Conservation (phyloP, 2,329 filamentous ascomycete species). For the Camillea tinctor region DNA sequence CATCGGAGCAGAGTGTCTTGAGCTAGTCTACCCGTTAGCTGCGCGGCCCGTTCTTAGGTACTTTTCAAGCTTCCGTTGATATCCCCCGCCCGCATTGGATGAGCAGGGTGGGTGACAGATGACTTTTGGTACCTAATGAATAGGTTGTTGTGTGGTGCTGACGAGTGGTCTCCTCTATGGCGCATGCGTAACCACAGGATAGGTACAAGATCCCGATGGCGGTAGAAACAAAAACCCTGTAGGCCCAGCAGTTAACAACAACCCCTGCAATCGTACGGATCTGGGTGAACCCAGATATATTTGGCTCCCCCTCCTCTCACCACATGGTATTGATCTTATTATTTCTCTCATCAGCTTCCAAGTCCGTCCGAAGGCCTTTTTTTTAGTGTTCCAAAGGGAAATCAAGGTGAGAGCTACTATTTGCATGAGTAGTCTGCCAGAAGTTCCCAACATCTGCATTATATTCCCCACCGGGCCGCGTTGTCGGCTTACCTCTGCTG, state of each 20-base stretch:
- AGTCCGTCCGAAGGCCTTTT: background rate
- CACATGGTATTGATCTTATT: background rate
- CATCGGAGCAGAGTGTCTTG: conserved; percentile 10
- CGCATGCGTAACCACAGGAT: background rate
- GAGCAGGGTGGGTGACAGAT: background rate
- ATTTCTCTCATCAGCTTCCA: no score
- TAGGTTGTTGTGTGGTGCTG: background rate
- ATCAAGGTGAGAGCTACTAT: background rate
- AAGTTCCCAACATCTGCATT: background rate
- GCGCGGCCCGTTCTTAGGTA: background rate
- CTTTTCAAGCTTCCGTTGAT: background rate
- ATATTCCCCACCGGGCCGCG: background rate
- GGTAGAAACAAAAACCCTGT: background rate
- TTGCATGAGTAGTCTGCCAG: background rate
- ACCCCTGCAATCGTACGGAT: background rate
- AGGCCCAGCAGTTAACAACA: background rate
- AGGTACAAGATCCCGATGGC: background rate
- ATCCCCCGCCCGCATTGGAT: background rate
- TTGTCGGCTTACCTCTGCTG: background rate
- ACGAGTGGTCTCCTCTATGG: background rate
- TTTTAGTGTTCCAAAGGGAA: background rate
- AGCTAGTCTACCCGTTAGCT: conserved; percentile 1
- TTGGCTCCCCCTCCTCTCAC: background rate
- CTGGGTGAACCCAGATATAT: background rate
- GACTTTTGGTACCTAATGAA: background rate